phyloP scores from a whole-genome alignment of 306 rosid genomes.

The Morella rubra region DNA sequence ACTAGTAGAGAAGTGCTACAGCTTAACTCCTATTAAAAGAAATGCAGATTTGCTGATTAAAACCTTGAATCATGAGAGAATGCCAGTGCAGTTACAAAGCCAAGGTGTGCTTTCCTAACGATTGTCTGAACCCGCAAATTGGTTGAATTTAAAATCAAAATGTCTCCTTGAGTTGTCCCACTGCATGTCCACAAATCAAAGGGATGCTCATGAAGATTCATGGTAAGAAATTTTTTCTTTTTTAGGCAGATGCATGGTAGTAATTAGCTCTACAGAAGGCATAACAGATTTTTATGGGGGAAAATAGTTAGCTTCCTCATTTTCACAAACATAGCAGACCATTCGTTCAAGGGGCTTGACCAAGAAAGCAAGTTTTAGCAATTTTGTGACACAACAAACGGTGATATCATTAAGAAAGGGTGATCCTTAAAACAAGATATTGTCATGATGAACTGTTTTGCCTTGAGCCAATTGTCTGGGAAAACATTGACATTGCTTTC shows the following conservation, averaged over 20 bases:
- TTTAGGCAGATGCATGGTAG: too few species aligned
- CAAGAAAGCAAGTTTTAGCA: neutral
- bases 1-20: slow-evolving; percentile 14
- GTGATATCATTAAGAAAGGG: neutral
- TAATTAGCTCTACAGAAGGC: neutral
- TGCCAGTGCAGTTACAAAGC: slow-evolving; percentile 81
- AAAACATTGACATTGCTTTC: neutral
- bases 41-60: slow-evolving; percentile 12
- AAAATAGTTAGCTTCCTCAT: neutral
- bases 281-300: neutral
- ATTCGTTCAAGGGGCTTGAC: neutral
- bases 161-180: slow-evolving; percentile 82
- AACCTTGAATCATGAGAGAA: slow-evolving; percentile 91
- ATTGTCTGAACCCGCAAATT: slow-evolving; percentile 56
- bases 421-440: neutral
- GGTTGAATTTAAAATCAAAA: slow-evolving; percentile 61
- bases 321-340: neutral
- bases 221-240: too few species aligned
- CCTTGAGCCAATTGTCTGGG: neutral
- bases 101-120: slow-evolving; percentile 75
- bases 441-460: neutral
- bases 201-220: slow-evolving; percentile 1
- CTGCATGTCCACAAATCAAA: slow-evolving; percentile 51
- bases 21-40: slow-evolving; percentile 5
- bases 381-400: neutral